Base-by-base conservation (phyloP, 176 grass and related monocot species). In the Eragrostis curvula region DNA sequence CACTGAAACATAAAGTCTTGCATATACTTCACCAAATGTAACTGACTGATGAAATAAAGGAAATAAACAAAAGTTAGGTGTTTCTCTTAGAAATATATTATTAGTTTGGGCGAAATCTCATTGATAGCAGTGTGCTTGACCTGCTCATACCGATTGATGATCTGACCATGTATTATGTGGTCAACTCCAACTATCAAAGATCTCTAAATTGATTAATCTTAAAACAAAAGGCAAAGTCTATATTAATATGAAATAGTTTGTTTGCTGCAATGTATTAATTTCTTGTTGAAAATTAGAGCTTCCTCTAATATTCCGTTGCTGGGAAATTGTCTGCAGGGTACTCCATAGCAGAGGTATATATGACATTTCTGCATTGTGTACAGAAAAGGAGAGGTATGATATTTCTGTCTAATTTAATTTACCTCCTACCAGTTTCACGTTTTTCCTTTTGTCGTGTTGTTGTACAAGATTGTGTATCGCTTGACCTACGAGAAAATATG, bases 341-440 rank as follows among this genome's bases (percentile, higher is more conserved):
- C 86, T 99, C 66, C 88, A 71, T 61, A 94, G 74, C 77, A 96
- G 83, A 90, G 91, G 86, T 60, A 99, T 99, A 84, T 94, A 90
- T 82, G 96, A 99, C 85, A 93, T 99, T 47, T 99, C 91, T 0
- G 77, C 90, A 23, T 78, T 96, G 60, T 99, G 93, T 91, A 91
- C 91, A 73, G 85, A 86, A 85, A 90, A 93, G 12, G 96, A 99
- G 70, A 96, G 93, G 91, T 99, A 91, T 23, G 39, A 0, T 24
- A 10, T 64, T 61, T 75, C 29, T 78, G 3, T 40, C 47, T 77
- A 47, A 82, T 73, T 27, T 20, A 40, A 25, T 39, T 71, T 10
- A 58, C 59, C 17, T 36, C 17, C 2, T 29, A 5, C 76, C 57
- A 39, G 8, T 78, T 43, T 65, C 15, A 9, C 41, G 18, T 66